phyloP scores from a whole-genome alignment of 345 rosid genomes.

The Eutrema japonicum region DNA sequence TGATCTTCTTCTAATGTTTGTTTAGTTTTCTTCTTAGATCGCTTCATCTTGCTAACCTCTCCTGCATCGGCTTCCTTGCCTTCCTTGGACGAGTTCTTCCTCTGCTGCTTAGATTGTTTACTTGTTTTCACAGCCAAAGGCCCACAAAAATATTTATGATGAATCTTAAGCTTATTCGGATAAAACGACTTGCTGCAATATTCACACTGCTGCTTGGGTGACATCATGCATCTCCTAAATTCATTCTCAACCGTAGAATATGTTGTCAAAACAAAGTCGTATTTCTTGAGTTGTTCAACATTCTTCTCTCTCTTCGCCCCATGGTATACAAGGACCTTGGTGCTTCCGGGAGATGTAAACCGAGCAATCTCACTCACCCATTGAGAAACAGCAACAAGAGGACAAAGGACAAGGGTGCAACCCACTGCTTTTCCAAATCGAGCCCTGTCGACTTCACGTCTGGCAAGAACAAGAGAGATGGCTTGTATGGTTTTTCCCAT shows the following conservation, averaged over 20 bases:
- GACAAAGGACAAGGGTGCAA: slow-evolving; percentile 89
- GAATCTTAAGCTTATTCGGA: slow-evolving; percentile 54
- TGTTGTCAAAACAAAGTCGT: slow-evolving; percentile 90
- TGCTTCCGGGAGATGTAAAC: slow-evolving; percentile 79
- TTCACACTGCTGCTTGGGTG: slow-evolving; percentile 63
- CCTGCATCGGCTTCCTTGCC: slow-evolving; percentile 33
- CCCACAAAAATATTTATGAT: slow-evolving; percentile 76
- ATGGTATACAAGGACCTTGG: slow-evolving; percentile 79
- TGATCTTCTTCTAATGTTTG: slow-evolving; percentile 33
- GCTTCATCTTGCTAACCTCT: slow-evolving; percentile 42
- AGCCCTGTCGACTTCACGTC: slow-evolving; percentile 50
- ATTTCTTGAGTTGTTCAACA: slow-evolving; percentile 55
- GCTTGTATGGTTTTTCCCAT: slow-evolving; percentile 99
- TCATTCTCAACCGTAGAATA: slow-evolving; percentile 81
- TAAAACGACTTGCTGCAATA: slow-evolving; percentile 69
- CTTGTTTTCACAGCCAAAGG: slow-evolving; percentile 71
- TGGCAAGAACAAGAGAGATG: slow-evolving; percentile 87
- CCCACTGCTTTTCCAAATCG: slow-evolving; percentile 35
- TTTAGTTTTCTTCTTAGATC: slow-evolving; percentile 40
- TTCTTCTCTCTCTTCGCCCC: slow-evolving; percentile 71
- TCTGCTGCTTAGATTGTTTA: slow-evolving; percentile 85
- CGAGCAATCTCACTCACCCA: slow-evolving; percentile 83
- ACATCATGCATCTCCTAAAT: slow-evolving; percentile 72
- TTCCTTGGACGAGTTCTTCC: slow-evolving; percentile 51
- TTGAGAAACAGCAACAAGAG: slow-evolving; percentile 89